Evolutionary conservation across 495 filamentous ascomycete species (phyloP).

Genomic region (Penicillium cosmopolitanum): DNA sequence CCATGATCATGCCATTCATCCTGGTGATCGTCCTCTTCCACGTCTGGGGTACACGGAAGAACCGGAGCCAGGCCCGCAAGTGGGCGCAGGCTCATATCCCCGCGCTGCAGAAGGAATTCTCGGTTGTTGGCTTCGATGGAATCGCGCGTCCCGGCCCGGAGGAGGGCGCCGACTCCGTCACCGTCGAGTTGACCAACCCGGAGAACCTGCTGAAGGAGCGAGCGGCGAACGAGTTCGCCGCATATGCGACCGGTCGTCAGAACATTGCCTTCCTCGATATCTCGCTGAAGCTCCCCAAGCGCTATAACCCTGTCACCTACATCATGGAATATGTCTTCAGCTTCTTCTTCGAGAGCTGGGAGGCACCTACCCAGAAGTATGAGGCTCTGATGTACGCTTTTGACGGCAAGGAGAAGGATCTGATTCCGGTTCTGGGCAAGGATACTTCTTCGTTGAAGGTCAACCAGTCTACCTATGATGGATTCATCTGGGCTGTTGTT

Average conservation of each 20-base stretch:
- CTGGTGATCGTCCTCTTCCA: conserved; percentile 75
- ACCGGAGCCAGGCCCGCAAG: conserved; percentile 74
- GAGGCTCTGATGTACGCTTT: conserved; percentile 82
- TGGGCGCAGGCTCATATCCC: conserved; percentile 80
- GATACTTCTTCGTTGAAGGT: conserved; percentile 51
- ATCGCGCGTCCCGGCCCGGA: conserved; percentile 41
- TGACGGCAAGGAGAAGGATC: conserved; percentile 83
- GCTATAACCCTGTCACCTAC: conserved; percentile 83
- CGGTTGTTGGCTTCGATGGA: conserved; percentile 78
- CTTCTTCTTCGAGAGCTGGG: conserved; percentile 79
- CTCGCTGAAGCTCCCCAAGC: conserved; percentile 79
- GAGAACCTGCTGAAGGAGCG: conserved; percentile 79
- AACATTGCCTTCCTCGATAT: conserved; percentile 92
- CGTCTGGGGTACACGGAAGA: conserved; percentile 78
- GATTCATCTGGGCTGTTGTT: conserved; percentile 92
- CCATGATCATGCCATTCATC: conserved; percentile 76
- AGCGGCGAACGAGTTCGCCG: conserved; percentile 76
- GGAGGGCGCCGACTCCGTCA: conserved; percentile 42
- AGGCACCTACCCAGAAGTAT: conserved; percentile 66
- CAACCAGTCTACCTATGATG: conserved; percentile 79
- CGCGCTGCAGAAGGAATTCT: conserved; percentile 77
- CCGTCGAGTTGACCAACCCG: conserved; percentile 49
- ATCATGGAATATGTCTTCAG: conserved; percentile 66
- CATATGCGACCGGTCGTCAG: conserved; percentile 92
- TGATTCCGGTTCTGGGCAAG: conserved; percentile 65